Conservation (phyloP, 2,329 filamentous ascomycete genomes). For the Xylaria arbuscula region DNA sequence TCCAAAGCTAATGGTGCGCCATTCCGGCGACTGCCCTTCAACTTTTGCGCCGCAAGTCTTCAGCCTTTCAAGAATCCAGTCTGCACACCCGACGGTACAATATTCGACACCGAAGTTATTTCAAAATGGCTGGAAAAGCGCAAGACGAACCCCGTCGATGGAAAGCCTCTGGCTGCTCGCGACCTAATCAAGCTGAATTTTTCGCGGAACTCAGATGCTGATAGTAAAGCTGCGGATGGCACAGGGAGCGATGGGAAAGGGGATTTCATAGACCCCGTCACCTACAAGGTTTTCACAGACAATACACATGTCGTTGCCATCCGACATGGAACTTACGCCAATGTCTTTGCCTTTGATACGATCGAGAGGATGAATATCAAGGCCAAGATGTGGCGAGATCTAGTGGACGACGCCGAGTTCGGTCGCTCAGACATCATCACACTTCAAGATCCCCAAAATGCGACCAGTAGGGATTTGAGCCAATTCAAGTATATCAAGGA, state of each 20-base stretch:
- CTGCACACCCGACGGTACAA: slow-evolving; percentile 86
- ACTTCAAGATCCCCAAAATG: slow-evolving; percentile 93
- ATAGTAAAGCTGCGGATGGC: slow-evolving; percentile 58
- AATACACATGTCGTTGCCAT: slow-evolving; percentile 97
- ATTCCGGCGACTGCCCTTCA: slow-evolving; percentile 94
- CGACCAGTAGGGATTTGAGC: slow-evolving; percentile 82
- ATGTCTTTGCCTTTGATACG: slow-evolving; percentile 97
- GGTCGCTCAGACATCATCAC: slow-evolving; percentile 93
- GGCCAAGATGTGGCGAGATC: slow-evolving; percentile 92
- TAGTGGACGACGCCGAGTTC: slow-evolving; percentile 89
- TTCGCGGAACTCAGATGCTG: slow-evolving; percentile 83
- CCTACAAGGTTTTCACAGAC: slow-evolving; percentile 96
- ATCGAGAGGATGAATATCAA: slow-evolving; percentile 96
- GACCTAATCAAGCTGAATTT: slow-evolving; percentile 94
- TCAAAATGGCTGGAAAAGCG: slow-evolving; percentile 94
- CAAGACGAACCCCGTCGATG: slow-evolving; percentile 89
- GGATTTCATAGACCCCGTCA: slow-evolving; percentile 95
- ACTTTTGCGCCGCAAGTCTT: slow-evolving; percentile 95
- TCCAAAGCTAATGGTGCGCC: slow-evolving; percentile 66
- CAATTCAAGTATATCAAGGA: slow-evolving; percentile 91
- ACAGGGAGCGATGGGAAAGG: slow-evolving; percentile 65
- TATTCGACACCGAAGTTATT: slow-evolving; percentile 96
- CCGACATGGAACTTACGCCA: slow-evolving; percentile 81
- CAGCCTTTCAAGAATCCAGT: slow-evolving; percentile 96
- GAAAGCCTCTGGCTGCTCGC: slow-evolving; percentile 78